Base-by-base conservation (phyloP, 2,329 filamentous ascomycete species). In the Aspergillus spinulosporus region DNA sequence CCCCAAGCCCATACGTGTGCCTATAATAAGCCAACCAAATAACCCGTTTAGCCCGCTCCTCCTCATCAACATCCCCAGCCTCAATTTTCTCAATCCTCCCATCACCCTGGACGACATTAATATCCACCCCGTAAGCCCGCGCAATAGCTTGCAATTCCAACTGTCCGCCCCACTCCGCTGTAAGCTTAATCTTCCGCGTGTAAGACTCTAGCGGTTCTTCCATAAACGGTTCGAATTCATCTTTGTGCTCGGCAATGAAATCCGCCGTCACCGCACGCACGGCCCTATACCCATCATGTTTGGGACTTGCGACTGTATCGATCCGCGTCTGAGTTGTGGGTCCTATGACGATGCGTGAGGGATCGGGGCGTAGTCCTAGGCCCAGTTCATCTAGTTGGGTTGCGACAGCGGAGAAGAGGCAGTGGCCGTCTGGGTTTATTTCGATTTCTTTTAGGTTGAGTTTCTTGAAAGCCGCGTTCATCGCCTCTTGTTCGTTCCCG, bases 11-110 rank as follows among this genome's bases (percentile, higher is more conserved):
- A 73, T 95, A 97, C 48, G 90, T 90, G 77, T 97, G 92, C 66
- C 89, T 83, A 74, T 97, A 97, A 74, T 97, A 99, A 36, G 92
- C 93, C 73, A 99, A 73, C 93, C 94, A 97, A 49, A 96, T 82
- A 63, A 84, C 84, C 64, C 83, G 83, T 62, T 76, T 78, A 52
- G 73, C 71, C 21, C 76, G 78, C 50, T 77, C 68, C n/a, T 70
- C 68, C 14, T 74, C 74, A 3, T 74, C 75, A 40, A 28, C 12
- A 29, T 74, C 69, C 12, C 64, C 72, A 5, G 84, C 81, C 65
- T 82, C 80, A 60, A 97, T 90, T 63, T 83, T 87, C 71, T 96
- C 90, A 56, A 89, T 86, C 54, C 87, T 78, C 3, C 92, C 91
- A 70, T 93, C 88, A 67, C 82, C 83, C 64, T 97, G 92, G 60